Conservation (phyloP, 2,329 filamentous ascomycete species). For the Paramyrothecium roridum region DNA sequence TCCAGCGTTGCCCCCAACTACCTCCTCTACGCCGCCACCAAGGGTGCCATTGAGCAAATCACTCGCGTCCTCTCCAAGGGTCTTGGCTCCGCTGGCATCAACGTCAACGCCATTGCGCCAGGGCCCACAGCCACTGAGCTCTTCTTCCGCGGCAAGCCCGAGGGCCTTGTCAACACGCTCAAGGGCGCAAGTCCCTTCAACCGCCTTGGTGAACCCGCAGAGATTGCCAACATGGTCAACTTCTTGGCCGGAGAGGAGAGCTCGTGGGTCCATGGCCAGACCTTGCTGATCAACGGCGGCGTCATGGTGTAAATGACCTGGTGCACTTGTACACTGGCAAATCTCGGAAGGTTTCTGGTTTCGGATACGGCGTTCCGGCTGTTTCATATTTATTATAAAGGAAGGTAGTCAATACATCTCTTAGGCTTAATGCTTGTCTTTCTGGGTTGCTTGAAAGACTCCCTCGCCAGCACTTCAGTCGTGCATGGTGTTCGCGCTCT, state of each 20-base stretch:
- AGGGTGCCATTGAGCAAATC: conserved; percentile 60
- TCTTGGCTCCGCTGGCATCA: conserved; percentile 47
- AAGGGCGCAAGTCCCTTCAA: conserved; percentile 15
- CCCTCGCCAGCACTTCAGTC: too few species aligned
- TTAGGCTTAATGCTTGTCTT: too few species aligned
- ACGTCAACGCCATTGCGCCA: conserved; percentile 37
- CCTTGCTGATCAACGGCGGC: conserved; percentile 14
- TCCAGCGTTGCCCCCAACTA: conserved; percentile 40
- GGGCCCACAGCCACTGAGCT: conserved; percentile 52
- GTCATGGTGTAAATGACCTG: not conserved
- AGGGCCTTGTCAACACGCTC: conserved; percentile 40
- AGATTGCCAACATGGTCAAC: conserved; percentile 13
- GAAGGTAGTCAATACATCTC: too few species aligned
- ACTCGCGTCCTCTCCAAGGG: conserved; percentile 53
- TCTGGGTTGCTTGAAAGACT: too few species aligned
- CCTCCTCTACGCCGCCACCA: conserved; percentile 51
- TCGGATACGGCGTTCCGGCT: not conserved
- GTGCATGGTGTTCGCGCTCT: too few species aligned
- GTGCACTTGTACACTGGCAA: not conserved
- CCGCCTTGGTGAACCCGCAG: conserved; percentile 13
- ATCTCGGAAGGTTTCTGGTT: not conserved
- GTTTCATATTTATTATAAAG: too few species aligned
- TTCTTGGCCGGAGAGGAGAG: conserved; percentile 14
- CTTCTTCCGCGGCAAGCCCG: conserved; percentile 48
- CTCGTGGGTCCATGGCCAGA: conserved; percentile 14